A percentile compares a stretch with the other conserved stretches of the same genome.
phyloP scores from a whole-genome alignment of 2,329 filamentous ascomycete genomes.

The Lachnellula willkommii region DNA sequence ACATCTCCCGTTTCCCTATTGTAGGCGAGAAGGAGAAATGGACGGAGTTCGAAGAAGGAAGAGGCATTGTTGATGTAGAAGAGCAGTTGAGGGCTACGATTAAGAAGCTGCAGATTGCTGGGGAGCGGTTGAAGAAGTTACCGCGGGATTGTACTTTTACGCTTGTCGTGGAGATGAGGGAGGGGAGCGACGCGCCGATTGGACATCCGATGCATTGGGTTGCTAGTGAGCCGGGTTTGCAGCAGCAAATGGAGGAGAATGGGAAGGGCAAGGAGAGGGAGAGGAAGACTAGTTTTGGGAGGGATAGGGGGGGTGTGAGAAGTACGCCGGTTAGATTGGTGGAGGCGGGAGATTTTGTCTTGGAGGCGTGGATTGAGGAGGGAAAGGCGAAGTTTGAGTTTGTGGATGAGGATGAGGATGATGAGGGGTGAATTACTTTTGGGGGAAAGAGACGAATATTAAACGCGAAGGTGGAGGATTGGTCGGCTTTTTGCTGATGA shows the following conservation, averaged over 20 bases:
- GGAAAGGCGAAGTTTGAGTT: constrained; percentile 31
- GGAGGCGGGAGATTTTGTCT: constrained; percentile 58
- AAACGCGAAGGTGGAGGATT: too few species aligned
- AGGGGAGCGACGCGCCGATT: constrained; percentile 52
- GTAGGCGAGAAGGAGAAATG: constrained; percentile 32
- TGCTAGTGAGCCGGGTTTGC: constrained; percentile 42
- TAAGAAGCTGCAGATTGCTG: constrained; percentile 55
- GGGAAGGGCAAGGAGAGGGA: constrained; percentile 29
- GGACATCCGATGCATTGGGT: constrained; percentile 59
- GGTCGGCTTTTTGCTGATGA: too few species aligned
- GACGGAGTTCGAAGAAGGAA: constrained; percentile 32
- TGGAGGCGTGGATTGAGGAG: constrained; percentile 68
- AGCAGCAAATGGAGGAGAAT: constrained; percentile 6
- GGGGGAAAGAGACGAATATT: too few species aligned
- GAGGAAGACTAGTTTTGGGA: constrained; percentile 22
- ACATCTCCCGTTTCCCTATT: constrained; percentile 35
- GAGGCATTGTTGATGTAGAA: constrained; percentile 56
- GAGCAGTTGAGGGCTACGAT: constrained; percentile 68
- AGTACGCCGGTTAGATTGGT: constrained; percentile 58
- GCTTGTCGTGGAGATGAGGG: constrained; percentile 66
- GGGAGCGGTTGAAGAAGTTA: constrained; percentile 50
- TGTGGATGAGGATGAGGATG: neutral
- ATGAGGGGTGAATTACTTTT: neutral
- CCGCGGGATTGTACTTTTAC: constrained; percentile 68
- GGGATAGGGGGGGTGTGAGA: constrained; percentile 45